phyloP scores from a whole-genome alignment of 257 asterid genomes.

The Capsicum pubescens region DNA sequence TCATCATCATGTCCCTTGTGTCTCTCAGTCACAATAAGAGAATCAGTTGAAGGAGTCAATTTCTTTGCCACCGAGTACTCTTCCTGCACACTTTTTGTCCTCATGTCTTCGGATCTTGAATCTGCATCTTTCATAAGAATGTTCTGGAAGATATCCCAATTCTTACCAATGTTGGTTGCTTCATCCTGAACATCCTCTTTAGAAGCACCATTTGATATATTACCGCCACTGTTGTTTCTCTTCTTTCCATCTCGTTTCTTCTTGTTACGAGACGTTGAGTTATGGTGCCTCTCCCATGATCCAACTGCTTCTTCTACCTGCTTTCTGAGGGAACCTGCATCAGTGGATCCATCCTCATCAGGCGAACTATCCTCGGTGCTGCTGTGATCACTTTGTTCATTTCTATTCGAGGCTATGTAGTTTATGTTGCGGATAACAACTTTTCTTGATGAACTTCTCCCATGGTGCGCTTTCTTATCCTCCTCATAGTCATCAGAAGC shows the following conservation, averaged over 20 bases:
- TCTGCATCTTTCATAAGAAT: constrained; percentile 73
- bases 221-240: constrained; percentile 37
- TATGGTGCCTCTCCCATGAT: constrained; percentile 58
- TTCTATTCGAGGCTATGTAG: constrained; percentile 62
- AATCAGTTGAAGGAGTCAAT: constrained; percentile 50
- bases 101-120: constrained; percentile 40
- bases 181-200: constrained; percentile 39
- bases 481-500: constrained; percentile 55
- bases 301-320: constrained; percentile 69
- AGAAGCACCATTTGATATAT: constrained; percentile 24
- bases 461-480: constrained; percentile 40
- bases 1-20: constrained; percentile 36
- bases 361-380: constrained; percentile 50
- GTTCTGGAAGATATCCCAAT: constrained; percentile 80
- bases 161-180: constrained; percentile 45
- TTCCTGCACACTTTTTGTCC: constrained; percentile 39
- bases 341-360: constrained; percentile 53
- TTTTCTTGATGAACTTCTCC: constrained; percentile 58
- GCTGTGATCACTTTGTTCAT: constrained; percentile 44
- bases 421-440: constrained; percentile 87
- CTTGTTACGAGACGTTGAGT: constrained; percentile 44
- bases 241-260: constrained; percentile 48
- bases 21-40: constrained; percentile 49
- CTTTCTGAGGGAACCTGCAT: constrained; percentile 54
- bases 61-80: constrained; percentile 32